Conservation (phyloP, 2,329 filamentous ascomycete species). For the Shiraia sp. region DNA sequence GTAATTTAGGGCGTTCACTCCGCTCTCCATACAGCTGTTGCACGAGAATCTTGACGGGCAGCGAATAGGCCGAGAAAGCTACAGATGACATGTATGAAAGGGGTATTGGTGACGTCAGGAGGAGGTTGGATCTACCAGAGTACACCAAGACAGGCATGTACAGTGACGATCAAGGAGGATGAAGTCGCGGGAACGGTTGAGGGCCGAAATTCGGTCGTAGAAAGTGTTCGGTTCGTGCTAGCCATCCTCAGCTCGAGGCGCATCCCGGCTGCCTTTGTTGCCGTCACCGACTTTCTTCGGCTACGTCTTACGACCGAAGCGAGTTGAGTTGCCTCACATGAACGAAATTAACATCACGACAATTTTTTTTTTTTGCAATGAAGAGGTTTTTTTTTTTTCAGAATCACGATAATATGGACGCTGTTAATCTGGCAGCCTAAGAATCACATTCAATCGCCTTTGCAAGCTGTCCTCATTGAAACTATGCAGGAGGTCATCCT, state of each 20-base stretch:
- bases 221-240: slow-evolving; percentile 13
- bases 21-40: background rate
- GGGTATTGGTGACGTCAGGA: background rate
- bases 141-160: slow-evolving; percentile 4
- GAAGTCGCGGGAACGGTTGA: slow-evolving; percentile 3
- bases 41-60: too few relatives aligned
- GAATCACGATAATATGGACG: too few relatives aligned
- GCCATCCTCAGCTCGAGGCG: slow-evolving; percentile 8
- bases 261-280: slow-evolving; percentile 6
- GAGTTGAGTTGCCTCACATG: background rate
- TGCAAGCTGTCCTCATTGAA: too few relatives aligned
- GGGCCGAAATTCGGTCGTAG: slow-evolving; percentile 26
- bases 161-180: slow-evolving; percentile 5
- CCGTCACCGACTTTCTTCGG: slow-evolving; percentile 32
- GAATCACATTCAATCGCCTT: too few relatives aligned
- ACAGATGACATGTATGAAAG: background rate
- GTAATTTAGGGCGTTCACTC: too few relatives aligned
- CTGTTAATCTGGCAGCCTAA: too few relatives aligned
- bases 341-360: too few relatives aligned
- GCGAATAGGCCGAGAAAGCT: background rate
- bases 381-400: too few relatives aligned
- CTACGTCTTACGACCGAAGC: slow-evolving; percentile 4
- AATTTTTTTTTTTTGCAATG: too few relatives aligned
- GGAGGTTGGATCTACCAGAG: background rate
- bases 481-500: too few relatives aligned